phyloP scores from a whole-genome alignment of 805 yeast species.

The Scheffersomyces stipitis region DNA sequence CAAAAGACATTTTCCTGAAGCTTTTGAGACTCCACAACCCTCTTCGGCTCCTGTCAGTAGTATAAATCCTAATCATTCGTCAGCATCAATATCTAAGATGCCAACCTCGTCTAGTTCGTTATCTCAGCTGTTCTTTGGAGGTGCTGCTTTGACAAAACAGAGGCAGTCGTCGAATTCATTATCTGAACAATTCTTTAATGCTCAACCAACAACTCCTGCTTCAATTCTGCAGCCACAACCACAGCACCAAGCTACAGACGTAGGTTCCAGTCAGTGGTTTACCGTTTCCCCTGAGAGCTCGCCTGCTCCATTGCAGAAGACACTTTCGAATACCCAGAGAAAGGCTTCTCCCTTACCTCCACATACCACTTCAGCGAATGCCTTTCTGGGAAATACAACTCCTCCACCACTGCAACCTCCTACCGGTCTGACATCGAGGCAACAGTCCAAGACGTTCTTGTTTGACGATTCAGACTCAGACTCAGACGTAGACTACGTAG shows the following conservation, averaged over 20 bases:
- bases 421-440: too few species aligned
- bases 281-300: conserved; percentile 5
- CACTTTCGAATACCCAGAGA: conserved; percentile 21
- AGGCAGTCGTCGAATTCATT: conserved; percentile 13
- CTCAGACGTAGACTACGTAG: conserved; percentile 17
- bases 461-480: conserved; percentile 36
- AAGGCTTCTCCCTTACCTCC: conserved; percentile 44
- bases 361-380: conserved; percentile 42
- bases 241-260: too few species aligned
- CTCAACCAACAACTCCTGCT: neutral
- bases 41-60: conserved; percentile 22
- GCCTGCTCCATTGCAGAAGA: conserved; percentile 3
- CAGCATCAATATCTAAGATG: conserved; percentile 39
- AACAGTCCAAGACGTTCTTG: conserved; percentile 27
- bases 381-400: conserved; percentile 31
- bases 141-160: conserved; percentile 7
- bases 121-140: conserved; percentile 37
- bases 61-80: conserved; percentile 36
- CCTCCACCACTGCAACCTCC: conserved; percentile 17
- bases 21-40: conserved; percentile 21
- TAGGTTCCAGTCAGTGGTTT: too few species aligned
- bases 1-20: conserved; percentile 21
- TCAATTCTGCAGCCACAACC: too few species aligned
- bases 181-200: conserved; percentile 21
- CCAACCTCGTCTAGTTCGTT: conserved; percentile 42